Percentiles rank a stretch among this genome's conserved stretches.
phyloP scores from a whole-genome alignment of 331 rosid species.

The Spiraea crenata region DNA sequence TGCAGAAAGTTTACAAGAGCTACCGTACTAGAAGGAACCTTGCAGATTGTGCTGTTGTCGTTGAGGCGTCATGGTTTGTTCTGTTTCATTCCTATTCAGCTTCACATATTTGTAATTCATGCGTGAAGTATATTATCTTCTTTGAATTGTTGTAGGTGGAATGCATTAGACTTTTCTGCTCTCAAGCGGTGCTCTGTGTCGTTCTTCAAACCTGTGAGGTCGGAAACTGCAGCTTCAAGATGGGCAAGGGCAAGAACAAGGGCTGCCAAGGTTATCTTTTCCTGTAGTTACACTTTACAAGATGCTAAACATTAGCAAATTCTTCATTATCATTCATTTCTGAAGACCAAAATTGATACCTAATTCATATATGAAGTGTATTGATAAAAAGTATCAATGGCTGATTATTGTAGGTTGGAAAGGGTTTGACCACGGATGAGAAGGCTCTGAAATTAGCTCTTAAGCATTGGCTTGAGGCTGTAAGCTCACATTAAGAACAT shows the following conservation, averaged over 20 bases:
- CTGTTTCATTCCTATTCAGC: neutral
- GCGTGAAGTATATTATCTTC: neutral
- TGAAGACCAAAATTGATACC: neutral
- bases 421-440: constrained; percentile 20
- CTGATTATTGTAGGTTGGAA: constrained; percentile 19
- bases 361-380: neutral
- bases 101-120: neutral
- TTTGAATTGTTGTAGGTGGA: constrained; percentile 51
- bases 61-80: constrained; percentile 68
- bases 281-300: constrained; percentile 4
- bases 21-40: constrained; percentile 61
- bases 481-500: constrained; percentile 33
- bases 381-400: neutral
- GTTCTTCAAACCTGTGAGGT: constrained; percentile 39
- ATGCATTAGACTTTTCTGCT: constrained; percentile 45
- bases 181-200: constrained; percentile 44
- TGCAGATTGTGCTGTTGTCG: constrained; percentile 72
- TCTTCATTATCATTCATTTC: neutral
- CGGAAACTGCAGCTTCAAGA: constrained; percentile 50
- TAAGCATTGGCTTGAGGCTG: constrained; percentile 86
- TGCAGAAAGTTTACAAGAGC: constrained; percentile 74
- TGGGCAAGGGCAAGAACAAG: constrained; percentile 56
- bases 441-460: constrained; percentile 20
- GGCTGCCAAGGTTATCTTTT: constrained; percentile 62
- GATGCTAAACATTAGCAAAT: neutral